Evolutionary conservation across 345 rosid genomes (phyloP), one percentile per base, ranked within the genome.

Genomic region (Erysimum cheiranthoides): DNA sequence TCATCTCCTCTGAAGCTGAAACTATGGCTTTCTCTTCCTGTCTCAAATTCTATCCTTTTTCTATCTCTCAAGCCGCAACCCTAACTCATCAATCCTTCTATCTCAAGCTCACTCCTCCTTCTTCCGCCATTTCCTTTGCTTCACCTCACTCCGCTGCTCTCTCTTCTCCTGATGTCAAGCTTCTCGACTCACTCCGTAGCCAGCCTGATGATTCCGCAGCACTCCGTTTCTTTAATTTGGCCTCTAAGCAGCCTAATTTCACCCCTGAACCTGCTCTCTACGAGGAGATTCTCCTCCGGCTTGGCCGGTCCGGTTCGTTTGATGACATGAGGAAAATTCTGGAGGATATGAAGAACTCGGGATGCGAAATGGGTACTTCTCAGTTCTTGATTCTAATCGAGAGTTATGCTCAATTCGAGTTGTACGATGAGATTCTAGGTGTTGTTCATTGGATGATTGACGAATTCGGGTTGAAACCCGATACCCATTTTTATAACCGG

Each of bases 211-310:
- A 86, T 30, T 82, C 91, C 80, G 75, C 92, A 1, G 92, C 88
- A 5, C 92, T 92, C 39, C 86, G 87, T 66, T 66, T 92, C 71
- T 82, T 90, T 59, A 47, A 79, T 28, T 83, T 86, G 81, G 97
- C 97, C 14, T 87, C 92, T n/a, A 83, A 87, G 77, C 93, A 89
- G 53, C 97, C 97, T 8, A 72, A 82, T 74, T 94, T 90, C 85
- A 30, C 73, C 39, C 96, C 96, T 39, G 71, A 69, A 60, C 54
- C 80, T 0, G 66, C 85, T 10, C 64, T 92, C 16, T 92, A 85
- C 85, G 85, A 86, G 17, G 95, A 89, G 73, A 74, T 90, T 56
- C 93, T 92, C 28, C 76, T 78, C 67, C 93, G 84, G 67, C 87
- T 95, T 2, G 86, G 91, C 16, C 84, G 82, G 56, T 88, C 78